A percentile compares a stretch with the other conserved stretches of the same genome.
Evolutionary conservation across 371 early-diverging fungal species (phyloP).

Genomic region (Fennellomyces sp.): DNA sequence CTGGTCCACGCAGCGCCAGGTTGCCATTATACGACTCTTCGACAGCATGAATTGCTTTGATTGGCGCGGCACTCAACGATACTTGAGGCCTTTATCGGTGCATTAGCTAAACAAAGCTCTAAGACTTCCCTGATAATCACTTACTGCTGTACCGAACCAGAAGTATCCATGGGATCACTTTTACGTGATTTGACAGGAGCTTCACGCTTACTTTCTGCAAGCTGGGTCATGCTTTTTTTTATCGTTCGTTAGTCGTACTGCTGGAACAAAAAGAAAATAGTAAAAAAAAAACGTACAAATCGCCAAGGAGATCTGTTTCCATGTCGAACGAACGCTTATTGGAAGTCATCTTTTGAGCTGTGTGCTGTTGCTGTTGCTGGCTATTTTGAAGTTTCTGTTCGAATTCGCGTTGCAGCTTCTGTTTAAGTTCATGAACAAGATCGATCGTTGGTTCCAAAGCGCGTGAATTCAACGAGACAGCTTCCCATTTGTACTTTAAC

Average conservation of each 20-base stretch:
- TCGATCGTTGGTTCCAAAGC: constrained; percentile 27
- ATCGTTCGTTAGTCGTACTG: neutral
- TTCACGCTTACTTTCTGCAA: neutral
- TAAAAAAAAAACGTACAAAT: neutral
- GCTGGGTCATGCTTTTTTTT: neutral
- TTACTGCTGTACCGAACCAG: too few relatives aligned
- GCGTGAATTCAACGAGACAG: constrained; percentile 31
- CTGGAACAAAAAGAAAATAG: neutral
- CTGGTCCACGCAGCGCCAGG: constrained; percentile 11
- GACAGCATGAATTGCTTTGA: constrained; percentile 23
- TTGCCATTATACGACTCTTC: constrained; percentile 40
- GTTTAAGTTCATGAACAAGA: constrained; percentile 28
- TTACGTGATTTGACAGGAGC: neutral
- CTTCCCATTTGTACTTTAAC: constrained; percentile 53
- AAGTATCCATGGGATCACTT: neutral
- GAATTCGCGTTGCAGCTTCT: constrained; percentile 34
- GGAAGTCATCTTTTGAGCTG: neutral
- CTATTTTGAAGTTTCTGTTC: constrained; percentile 23
- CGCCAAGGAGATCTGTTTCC: constrained; percentile 1
- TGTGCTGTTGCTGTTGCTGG: constrained; percentile 2
- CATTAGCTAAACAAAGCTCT: neutral
- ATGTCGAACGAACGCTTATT: constrained; percentile 5
- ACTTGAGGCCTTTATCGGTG: neutral
- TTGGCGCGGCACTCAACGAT: constrained; percentile 3
- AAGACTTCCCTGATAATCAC: neutral